phyloP scores from a whole-genome alignment of 1,139 yeast genomes.

The Geotrichum reessii region DNA sequence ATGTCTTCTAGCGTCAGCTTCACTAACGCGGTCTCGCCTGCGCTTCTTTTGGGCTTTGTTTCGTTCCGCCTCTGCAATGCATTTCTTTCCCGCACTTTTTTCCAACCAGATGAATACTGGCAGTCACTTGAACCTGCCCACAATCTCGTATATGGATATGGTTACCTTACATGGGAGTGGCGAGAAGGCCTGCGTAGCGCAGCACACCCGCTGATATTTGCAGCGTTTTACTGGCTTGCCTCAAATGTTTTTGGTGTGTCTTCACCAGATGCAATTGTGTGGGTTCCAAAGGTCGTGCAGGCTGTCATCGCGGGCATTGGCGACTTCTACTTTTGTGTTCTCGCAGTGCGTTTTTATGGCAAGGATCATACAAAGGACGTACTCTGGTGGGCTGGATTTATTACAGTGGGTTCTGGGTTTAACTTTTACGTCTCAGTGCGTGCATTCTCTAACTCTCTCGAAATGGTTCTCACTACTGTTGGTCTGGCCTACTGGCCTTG shows the following conservation, averaged over 20 bases:
- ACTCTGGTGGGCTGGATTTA: slow-evolving; percentile 43
- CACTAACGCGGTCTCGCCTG: background rate
- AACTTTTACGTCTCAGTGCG: slow-evolving; percentile 78
- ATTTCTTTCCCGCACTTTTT: slow-evolving; percentile 60
- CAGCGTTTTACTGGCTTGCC: slow-evolving; percentile 37
- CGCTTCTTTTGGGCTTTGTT: slow-evolving; percentile 23
- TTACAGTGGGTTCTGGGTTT: slow-evolving; percentile 68
- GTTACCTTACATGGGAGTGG: slow-evolving; percentile 97
- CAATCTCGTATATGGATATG: slow-evolving; percentile 63
- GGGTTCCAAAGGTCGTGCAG: slow-evolving; percentile 60
- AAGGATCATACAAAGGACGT: slow-evolving; percentile 32
- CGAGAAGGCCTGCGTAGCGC: slow-evolving; percentile 64
- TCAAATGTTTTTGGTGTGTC: slow-evolving; percentile 30
- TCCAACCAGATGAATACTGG: slow-evolving; percentile 95
- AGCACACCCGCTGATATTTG: slow-evolving; percentile 70
- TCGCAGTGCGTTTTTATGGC: slow-evolving; percentile 36
- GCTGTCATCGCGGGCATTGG: slow-evolving; percentile 67
- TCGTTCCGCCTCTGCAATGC: slow-evolving; percentile 56
- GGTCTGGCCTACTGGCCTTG: slow-evolving; percentile 76
- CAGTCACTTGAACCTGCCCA: slow-evolving; percentile 95
- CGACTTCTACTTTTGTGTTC: slow-evolving; percentile 54
- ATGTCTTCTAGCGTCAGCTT: background rate
- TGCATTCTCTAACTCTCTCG: slow-evolving; percentile 81
- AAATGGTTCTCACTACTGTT: slow-evolving; percentile 63
- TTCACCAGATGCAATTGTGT: slow-evolving; percentile 36